Base-by-base conservation (phyloP, 305 asterid genomes). In the Striga hermonthica region DNA sequence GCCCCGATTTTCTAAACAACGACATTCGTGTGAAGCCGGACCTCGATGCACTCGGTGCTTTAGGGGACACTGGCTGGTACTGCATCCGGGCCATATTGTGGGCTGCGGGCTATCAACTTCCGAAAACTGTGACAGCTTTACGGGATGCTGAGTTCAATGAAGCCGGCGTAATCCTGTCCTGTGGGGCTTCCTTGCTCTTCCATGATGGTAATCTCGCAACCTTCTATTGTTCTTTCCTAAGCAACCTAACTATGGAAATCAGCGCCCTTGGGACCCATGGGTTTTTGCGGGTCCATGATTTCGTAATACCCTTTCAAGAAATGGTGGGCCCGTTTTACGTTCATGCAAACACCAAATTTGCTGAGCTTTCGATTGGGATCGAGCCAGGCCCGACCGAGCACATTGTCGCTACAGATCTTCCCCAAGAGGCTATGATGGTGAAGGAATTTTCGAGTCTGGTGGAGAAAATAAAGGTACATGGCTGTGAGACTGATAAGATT, bases 371-470 rank as follows among this genome's bases (percentile, higher is more conserved):
- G 1, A 71, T 39, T 4, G 80, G 72, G 52, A 65, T 80, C 60
- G 82, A 59, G 64, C 79, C 83, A 10, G 60, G 54, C 10, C 84
- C 90, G 0, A 68, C 70, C 7, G 87, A 83, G 78, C 71, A 67
- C 13, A 35, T 71, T 41, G 83, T 75, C 1, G 60, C 15, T 3
- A 81, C 83, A 1, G 91, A 86, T 47, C 82, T 88, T 14, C 89
- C 96, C 4, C 91, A 88, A 64, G 94, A 88, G 44, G 94, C 86
- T 9, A 73, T 73, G 1, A 88, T 88, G 94, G 86, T 86, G 73
- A 76, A 39, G 69, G 94, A 88, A 77, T 88, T 88, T 22, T 76
- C 87, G 5, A 58, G 74, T 11, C 63, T 88, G 74, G 91, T 81
- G 3, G 14, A 41, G 3, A 63, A 49, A 55, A 65, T 86, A 0